Base-by-base conservation (phyloP, 129 eudicot species). In the Ambrosia artemisiifolia region DNA sequence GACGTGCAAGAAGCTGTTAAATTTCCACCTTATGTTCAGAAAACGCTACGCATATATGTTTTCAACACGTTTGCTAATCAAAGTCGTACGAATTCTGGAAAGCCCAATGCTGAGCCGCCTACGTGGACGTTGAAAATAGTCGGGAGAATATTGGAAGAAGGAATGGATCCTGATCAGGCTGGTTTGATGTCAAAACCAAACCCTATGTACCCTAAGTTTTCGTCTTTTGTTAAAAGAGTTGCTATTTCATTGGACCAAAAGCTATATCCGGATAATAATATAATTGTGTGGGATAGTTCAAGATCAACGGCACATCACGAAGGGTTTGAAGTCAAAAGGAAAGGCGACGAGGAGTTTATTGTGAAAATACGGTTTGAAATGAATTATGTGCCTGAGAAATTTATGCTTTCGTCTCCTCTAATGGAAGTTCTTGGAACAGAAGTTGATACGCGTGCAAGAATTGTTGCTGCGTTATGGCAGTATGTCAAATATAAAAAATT, bases 271-370 rank as follows among this genome's bases (percentile, higher is more conserved):
- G 61, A 54, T 54, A 17, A 54, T 11, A 32, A 54, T 54, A 3
- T 54, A 30, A 54, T 54, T 54, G 61, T 54, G 61, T 54, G 61
- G 61, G 61, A 54, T 54, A 18, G 61, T 54, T 54, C 61, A 6
- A 54, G 33, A 54, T 17, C 61, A 18, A 10, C 28, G 19, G 17
- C 61, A 19, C 61, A 2, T 18, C 28, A 54, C 3, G 61, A 54
- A 54, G 61, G 61, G 13, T 54, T 54, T 59, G 40, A 62, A 62
- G 47, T 62, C 18, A 62, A 62, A 62, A 62, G 67, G 36, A 62
- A 33, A 62, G 67, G 67, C 4, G 67, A 62, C 13, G 14, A 33
- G 46, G 67, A 62, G 14, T 62, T 62, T 62, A 34, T 4, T 13
- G 67, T 62, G 67, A 62, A 62, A 12, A 32, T 32, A 12, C 46